phyloP scores from a whole-genome alignment of 768 basidiomycete genomes.

The Boletus fagicola region DNA sequence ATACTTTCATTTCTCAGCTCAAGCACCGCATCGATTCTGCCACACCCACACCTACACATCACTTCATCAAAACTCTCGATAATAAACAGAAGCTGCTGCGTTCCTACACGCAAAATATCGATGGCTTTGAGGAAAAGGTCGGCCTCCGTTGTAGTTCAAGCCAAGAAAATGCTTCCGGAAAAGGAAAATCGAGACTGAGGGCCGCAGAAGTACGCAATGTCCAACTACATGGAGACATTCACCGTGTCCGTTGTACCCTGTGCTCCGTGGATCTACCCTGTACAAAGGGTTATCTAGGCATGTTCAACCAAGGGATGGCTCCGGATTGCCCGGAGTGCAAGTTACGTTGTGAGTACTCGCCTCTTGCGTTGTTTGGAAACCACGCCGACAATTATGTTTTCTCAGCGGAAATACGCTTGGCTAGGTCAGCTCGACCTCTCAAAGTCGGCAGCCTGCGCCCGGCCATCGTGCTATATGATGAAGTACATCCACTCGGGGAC shows the following conservation, averaged over 20 bases:
- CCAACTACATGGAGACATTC: slow-evolving; percentile 93
- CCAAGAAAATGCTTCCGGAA: slow-evolving; percentile 48
- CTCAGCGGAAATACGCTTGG: slow-evolving; percentile 73
- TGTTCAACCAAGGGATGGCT: slow-evolving; percentile 68
- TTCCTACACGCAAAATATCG: slow-evolving; percentile 97
- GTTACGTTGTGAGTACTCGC: slow-evolving; percentile 63
- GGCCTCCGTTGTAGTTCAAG: slow-evolving; percentile 72
- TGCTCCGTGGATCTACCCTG: slow-evolving; percentile 82
- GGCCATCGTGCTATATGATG: slow-evolving; percentile 93
- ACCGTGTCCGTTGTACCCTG: slow-evolving; percentile 81
- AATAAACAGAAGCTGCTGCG: slow-evolving; percentile 80
- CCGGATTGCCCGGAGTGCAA: slow-evolving; percentile 88
- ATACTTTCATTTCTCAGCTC: slow-evolving; percentile 91
- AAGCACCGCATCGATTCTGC: slow-evolving; percentile 79
- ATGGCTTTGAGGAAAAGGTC: slow-evolving; percentile 82
- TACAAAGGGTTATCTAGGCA: slow-evolving; percentile 53
- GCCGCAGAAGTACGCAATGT: slow-evolving; percentile 80
- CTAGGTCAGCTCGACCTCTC: slow-evolving; percentile 76
- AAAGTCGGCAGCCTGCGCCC: slow-evolving; percentile 87
- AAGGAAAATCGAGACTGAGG: slow-evolving; percentile 67
- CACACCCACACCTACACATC: slow-evolving; percentile 83
- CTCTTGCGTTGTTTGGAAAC: neutral
- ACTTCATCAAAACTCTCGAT: slow-evolving; percentile 83
- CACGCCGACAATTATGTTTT: slow-evolving; percentile 1
- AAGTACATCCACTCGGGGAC: slow-evolving; percentile 88